Conservation (phyloP, 257 asterid species). For the Penstemon eatonii region DNA sequence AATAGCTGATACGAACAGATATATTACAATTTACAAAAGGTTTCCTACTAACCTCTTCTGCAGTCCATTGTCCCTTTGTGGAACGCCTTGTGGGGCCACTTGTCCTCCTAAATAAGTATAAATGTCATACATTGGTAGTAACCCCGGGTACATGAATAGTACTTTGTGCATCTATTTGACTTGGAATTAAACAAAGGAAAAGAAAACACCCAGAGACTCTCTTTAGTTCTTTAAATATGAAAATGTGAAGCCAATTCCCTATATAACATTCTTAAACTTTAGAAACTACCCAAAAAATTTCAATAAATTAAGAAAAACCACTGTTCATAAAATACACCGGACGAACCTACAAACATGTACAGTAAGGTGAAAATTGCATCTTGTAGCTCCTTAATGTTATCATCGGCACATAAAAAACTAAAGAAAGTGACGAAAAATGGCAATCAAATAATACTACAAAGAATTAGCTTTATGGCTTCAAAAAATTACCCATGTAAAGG, state of each 20-base stretch:
- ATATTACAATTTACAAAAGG: conserved; percentile 14
- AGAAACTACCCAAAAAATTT: conserved; percentile 4
- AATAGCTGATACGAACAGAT: conserved; percentile 11
- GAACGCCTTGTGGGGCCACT: conserved; percentile 63
- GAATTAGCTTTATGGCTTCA: conserved; percentile 16
- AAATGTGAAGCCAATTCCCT: conserved; percentile 19
- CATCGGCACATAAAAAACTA: neutral
- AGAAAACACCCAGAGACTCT: conserved; percentile 4
- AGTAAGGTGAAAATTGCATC: conserved; percentile 1
- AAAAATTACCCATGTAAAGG: conserved; percentile 51
- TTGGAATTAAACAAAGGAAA: neutral
- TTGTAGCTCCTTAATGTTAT: conserved; percentile 2
- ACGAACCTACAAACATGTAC: conserved; percentile 22
- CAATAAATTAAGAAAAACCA: neutral
- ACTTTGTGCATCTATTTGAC: neutral
- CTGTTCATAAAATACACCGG: neutral
- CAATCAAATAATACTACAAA: neutral
- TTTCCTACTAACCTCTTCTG: conserved; percentile 52
- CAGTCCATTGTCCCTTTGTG: conserved; percentile 62
- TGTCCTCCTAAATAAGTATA: conserved; percentile 51
- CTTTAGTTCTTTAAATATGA: conserved; percentile 2
- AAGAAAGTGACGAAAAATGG: neutral
- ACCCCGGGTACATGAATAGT: neutral
- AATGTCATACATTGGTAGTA: conserved; percentile 21
- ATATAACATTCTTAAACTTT: neutral